These are phyloP conservation scores for Geum urbanum DNA, from an alignment of 306 rosid genomes.

Conservation along the genomic window DNA sequence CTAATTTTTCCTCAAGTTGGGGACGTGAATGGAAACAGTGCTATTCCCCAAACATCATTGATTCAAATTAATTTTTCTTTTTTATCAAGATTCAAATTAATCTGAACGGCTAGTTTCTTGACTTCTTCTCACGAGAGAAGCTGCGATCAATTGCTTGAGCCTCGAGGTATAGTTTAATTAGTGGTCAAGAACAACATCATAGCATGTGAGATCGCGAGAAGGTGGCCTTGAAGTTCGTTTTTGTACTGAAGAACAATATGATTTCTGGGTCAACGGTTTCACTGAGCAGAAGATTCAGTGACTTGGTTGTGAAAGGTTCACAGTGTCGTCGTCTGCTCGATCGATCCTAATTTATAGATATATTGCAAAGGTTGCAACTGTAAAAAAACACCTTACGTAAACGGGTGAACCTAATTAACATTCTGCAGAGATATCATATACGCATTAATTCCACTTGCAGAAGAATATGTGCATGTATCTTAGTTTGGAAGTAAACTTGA, in stretches of 20 bases:
- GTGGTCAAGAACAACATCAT: conserved; percentile 6
- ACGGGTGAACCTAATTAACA: neutral
- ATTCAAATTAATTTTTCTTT: neutral
- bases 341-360: neutral
- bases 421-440: neutral
- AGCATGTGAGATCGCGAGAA: conserved; percentile 34
- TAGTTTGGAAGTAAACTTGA: neutral
- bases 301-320: neutral
- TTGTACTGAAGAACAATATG: neutral
- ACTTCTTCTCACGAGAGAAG: neutral
- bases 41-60: conserved; percentile 15
- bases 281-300: neutral
- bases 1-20: conserved; percentile 27
- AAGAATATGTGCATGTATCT: neutral
- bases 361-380: neutral
- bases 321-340: neutral
- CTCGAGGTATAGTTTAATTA: neutral
- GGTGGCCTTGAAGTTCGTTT: conserved; percentile 35
- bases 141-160: neutral
- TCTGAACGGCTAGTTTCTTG: conserved; percentile 7
- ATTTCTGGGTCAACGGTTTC: conserved; percentile 34
- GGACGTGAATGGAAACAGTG: conserved; percentile 42
- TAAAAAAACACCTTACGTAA: neutral
- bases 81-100: neutral
- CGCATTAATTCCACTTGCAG: neutral